phyloP scores from a whole-genome alignment of 441 rosid species.

The Jatropha multifida region DNA sequence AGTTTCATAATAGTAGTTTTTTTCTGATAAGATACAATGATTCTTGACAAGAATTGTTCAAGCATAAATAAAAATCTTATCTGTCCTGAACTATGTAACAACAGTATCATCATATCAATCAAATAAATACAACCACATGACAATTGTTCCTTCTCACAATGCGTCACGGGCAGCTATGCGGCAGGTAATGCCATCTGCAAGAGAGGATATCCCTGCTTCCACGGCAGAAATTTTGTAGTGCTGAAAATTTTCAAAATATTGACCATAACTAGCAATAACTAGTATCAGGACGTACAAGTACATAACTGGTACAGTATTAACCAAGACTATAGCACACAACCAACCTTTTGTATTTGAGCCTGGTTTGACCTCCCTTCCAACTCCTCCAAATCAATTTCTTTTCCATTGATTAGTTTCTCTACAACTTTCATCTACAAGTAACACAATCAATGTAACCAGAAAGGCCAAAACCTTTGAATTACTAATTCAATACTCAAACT shows the following conservation, averaged over 20 bases:
- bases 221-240: constrained; percentile 70
- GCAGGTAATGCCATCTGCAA: constrained; percentile 78
- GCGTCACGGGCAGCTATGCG: constrained; percentile 85
- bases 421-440: constrained; percentile 56
- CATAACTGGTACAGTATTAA: background rate
- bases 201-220: constrained; percentile 66
- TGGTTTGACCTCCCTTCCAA: constrained; percentile 61
- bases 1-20: background rate
- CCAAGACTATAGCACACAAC: background rate
- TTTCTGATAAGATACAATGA: no score
- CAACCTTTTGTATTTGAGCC: constrained; percentile 61
- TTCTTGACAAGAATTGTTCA: background rate
- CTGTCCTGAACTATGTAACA: background rate
- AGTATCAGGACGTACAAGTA: background rate
- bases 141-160: constrained; percentile 40
- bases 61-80: background rate
- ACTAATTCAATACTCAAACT: background rate
- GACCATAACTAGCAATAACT: constrained; percentile 5
- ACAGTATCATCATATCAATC: background rate
- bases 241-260: constrained; percentile 37
- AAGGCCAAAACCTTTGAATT: background rate
- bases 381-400: constrained; percentile 65
- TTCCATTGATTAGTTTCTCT: constrained; percentile 61
- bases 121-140: background rate
- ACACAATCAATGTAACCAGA: constrained; percentile 4